These are phyloP conservation scores for Sequoiadendron giganteum DNA, from an alignment of 75 land plant genomes.

Conservation along the genomic window DNA sequence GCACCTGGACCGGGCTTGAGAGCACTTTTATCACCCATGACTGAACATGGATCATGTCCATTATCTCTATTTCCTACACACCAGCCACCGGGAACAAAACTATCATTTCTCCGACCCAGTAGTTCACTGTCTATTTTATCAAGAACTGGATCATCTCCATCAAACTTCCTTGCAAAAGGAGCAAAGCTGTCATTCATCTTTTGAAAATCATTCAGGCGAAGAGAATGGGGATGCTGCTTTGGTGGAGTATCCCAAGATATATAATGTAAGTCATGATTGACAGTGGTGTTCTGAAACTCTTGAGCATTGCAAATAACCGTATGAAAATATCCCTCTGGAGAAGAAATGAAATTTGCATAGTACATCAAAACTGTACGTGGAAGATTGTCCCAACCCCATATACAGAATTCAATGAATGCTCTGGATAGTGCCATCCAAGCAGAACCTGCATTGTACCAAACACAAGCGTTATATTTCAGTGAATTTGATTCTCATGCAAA, in stretches of 20 bases:
- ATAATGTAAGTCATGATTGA: slow-evolving; percentile 74
- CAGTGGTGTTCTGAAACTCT: slow-evolving; percentile 74
- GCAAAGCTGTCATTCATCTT: slow-evolving; percentile 64
- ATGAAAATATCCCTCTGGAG: slow-evolving; percentile 85
- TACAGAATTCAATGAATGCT: slow-evolving; percentile 61
- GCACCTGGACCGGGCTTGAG: slow-evolving; percentile 71
- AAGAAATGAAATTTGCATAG: slow-evolving; percentile 77
- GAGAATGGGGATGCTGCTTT: slow-evolving; percentile 77
- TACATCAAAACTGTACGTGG: slow-evolving; percentile 81
- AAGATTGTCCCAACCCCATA: slow-evolving; percentile 89
- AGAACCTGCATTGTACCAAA: slow-evolving; percentile 45
- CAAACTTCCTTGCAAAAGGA: slow-evolving; percentile 81
- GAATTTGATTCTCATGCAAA: neutral
- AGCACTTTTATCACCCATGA: slow-evolving; percentile 42
- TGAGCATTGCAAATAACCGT: slow-evolving; percentile 75
- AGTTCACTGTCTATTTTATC: slow-evolving; percentile 62
- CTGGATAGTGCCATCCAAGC: slow-evolving; percentile 79
- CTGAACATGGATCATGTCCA: slow-evolving; percentile 50
- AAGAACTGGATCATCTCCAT: slow-evolving; percentile 49
- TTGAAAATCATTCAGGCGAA: slow-evolving; percentile 39
- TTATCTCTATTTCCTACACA: slow-evolving; percentile 39
- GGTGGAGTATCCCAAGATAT: slow-evolving; percentile 87
- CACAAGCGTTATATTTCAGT: neutral
- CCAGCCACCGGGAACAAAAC: slow-evolving; percentile 73
- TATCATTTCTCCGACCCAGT: slow-evolving; percentile 37